A percentile compares a stretch with the other conserved stretches of the same genome.
phyloP scores from a whole-genome alignment of 2,329 filamentous ascomycete species.

The Pyricularia pennisetigena region DNA sequence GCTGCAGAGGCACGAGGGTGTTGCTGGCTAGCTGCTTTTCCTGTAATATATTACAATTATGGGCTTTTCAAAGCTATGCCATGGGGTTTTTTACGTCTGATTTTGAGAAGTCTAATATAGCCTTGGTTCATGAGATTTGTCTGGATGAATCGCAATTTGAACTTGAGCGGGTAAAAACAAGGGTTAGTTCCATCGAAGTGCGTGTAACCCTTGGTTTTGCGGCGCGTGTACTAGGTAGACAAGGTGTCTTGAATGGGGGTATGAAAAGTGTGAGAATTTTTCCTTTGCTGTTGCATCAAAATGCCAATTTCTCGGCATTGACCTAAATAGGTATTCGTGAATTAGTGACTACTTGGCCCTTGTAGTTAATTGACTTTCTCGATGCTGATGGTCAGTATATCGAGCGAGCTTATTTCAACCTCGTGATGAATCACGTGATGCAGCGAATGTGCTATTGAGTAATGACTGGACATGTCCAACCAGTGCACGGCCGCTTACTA shows the following conservation, averaged over 20 bases:
- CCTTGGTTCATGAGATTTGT: neutral
- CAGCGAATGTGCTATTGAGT: neutral
- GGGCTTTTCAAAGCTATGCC: neutral
- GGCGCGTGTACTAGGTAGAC: neutral
- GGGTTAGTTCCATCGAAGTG: neutral
- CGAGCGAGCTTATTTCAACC: neutral
- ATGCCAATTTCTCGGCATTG: neutral
- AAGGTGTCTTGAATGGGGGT: neutral
- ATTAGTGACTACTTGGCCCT: no score
- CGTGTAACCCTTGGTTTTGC: neutral
- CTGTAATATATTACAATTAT: conserved; percentile 1
- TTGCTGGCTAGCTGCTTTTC: neutral
- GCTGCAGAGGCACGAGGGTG: neutral
- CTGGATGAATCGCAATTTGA: neutral
- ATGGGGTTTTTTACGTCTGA: neutral
- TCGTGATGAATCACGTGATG: neutral
- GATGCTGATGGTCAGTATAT: no score
- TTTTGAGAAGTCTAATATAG: neutral
- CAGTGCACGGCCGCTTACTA: neutral
- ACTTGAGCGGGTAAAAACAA: neutral
- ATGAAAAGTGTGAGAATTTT: no score
- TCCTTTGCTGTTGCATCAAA: neutral
- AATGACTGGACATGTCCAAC: neutral
- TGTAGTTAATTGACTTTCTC: no score
- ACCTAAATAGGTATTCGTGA: neutral